phyloP scores from a whole-genome alignment of 371 early-diverging fungal species.

The Circinella minor region DNA sequence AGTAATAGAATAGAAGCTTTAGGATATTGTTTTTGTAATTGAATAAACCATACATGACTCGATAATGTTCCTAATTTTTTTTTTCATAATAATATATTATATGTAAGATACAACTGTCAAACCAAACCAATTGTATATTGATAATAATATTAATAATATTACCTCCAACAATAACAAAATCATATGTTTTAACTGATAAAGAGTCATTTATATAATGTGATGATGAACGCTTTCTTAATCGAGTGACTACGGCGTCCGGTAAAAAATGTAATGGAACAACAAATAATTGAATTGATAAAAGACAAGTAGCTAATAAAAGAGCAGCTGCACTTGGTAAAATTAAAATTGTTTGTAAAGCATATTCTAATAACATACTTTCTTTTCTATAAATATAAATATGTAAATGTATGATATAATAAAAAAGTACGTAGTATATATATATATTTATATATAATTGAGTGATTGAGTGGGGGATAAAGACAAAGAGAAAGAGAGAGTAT shows the following conservation, averaged over 20 bases:
- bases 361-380: conserved; percentile 9
- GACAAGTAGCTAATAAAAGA: conserved; percentile 10
- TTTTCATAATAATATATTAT: too few relatives aligned
- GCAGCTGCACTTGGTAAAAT: conserved; percentile 16
- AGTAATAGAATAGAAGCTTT: conserved; percentile 14
- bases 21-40: conserved; percentile 9
- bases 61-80: conserved; percentile 3
- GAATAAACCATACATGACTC: conserved; percentile 12
- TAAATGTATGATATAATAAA: too few relatives aligned
- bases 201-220: neutral
- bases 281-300: conserved; percentile 11
- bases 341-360: conserved; percentile 18
- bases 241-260: conserved; percentile 16
- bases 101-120: neutral
- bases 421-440: too few relatives aligned
- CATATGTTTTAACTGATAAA: conserved; percentile 14
- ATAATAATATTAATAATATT: neutral
- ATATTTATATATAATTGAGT: too few relatives aligned
- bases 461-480: too few relatives aligned
- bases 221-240: neutral
- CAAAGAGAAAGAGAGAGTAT: too few relatives aligned
- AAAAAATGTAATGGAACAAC: conserved; percentile 17
- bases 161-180: conserved; percentile 18
- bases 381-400: too few relatives aligned
- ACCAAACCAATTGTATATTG: neutral